These are phyloP conservation scores for Paulownia fortunei DNA, from an alignment of 257 asterid species.

Conservation along the genomic window DNA sequence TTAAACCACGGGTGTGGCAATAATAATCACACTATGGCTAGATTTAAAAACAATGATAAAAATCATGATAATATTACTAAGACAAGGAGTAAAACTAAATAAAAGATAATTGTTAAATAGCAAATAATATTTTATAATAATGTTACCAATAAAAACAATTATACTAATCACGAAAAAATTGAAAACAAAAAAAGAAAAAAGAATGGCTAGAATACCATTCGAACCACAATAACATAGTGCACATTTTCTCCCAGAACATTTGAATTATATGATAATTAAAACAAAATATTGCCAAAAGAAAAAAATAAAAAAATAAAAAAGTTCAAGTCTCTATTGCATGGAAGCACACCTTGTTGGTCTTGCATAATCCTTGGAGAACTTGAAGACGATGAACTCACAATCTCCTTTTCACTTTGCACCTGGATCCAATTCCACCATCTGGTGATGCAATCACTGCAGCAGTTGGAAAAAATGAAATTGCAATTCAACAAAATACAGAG, in stretches of 20 bases:
- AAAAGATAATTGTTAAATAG: neutral
- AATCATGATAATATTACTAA: neutral
- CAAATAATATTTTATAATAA: neutral
- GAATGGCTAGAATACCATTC: neutral
- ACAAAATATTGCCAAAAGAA: neutral
- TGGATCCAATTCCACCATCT: constrained; percentile 88
- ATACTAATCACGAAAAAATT: neutral
- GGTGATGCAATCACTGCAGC: constrained; percentile 78
- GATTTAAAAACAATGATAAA: constrained; percentile 1
- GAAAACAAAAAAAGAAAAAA: neutral
- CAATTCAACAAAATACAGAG: constrained; percentile 13
- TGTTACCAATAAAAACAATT: neutral
- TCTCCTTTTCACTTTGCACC: constrained; percentile 51
- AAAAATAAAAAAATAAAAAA: too few species aligned
- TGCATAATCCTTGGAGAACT: constrained; percentile 43
- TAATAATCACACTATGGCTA: neutral
- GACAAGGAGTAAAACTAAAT: neutral
- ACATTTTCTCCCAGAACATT: neutral
- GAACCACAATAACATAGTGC: neutral
- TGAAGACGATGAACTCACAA: constrained; percentile 44
- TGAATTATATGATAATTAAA: neutral
- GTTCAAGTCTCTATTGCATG: neutral
- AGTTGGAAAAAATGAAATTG: constrained; percentile 15
- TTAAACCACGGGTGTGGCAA: neutral
- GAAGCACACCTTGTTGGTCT: constrained; percentile 57